Evolutionary conservation across 805 yeast genomes (phyloP), one percentile per base, ranked within the genome.

Genomic region (Ogataea degrootiae): DNA sequence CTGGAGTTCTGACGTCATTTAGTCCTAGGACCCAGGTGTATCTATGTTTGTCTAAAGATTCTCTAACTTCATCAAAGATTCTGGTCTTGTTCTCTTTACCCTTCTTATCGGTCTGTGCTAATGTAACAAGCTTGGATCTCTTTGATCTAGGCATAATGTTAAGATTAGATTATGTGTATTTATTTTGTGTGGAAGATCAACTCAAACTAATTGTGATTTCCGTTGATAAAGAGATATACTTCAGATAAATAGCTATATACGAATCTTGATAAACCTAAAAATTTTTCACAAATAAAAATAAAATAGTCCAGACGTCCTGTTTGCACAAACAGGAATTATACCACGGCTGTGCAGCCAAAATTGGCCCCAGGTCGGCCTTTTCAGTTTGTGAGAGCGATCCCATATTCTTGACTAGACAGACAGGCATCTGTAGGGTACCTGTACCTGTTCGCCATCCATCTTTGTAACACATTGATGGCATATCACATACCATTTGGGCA

Each of bases 21-120:
- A 94, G 79, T 52, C 82, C 79, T 56, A 94, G 78, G 26, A 90
- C 85, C 95, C 97, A 92, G 41, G 79, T 82, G 70, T 80, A 88
- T 62, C 79, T 80, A 70, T 72, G 85, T 39, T 79, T 73, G 56
- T 94, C 97, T 50, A 94, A 76, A 17, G 86, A 82, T 50, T 77
- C 77, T 71, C 96, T 83, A 44, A 94, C 83, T 53, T 90, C 97
- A 62, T 91, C 97, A 57, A 90, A 94, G 57, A 92, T 82, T 60
- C 92, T 77, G 58, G 82, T 92, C 67, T 94, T 94, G 71, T 89
- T 90, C 59, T 88, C 97, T 56, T 84, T 83, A 43, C 97, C 97
- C 66, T 94, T 94, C 70, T 90, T 94, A 58, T 90, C 97, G 53
- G 98, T 92, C 65, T 92, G 92, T 36, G 99, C 94, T 59, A 94